Percentiles rank a stretch among this genome's conserved stretches.
phyloP scores from a whole-genome alignment of 805 yeast species.

The Dipodascus albidus region DNA sequence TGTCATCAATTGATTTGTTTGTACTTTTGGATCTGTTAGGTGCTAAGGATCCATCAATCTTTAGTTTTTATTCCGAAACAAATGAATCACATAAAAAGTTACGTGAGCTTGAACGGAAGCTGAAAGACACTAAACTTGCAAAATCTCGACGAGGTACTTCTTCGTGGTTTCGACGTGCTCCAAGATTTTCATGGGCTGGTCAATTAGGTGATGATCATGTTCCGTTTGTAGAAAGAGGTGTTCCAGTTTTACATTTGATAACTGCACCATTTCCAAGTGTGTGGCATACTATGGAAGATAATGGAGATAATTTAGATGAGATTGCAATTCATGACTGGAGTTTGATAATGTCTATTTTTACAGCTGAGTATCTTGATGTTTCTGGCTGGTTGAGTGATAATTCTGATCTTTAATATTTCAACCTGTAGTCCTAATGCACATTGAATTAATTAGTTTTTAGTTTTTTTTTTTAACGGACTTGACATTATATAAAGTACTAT shows the following conservation, averaged over 20 bases:
- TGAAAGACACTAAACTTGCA: constrained; percentile 12
- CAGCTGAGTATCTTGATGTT: constrained; percentile 23
- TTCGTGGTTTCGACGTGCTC: constrained; percentile 11
- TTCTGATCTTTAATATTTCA: not conserved
- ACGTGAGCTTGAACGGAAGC: constrained; percentile 26
- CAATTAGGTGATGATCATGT: constrained; percentile 40
- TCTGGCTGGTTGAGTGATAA: not conserved
- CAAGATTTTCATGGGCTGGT: constrained; percentile 14
- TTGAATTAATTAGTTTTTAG: too few species aligned
- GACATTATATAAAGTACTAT: too few species aligned
- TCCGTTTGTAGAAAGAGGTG: constrained; percentile 37
- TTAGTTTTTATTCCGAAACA: constrained; percentile 35
- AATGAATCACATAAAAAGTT: constrained; percentile 29
- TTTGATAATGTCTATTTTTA: constrained; percentile 30
- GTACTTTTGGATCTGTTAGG: constrained; percentile 44
- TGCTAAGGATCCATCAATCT: constrained; percentile 23
- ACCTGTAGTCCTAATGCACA: not conserved
- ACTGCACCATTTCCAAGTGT: constrained; percentile 38
- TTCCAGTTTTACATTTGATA: constrained; percentile 41
- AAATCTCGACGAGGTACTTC: not conserved
- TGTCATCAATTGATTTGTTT: constrained; percentile 32
- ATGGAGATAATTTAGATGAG: constrained; percentile 32
- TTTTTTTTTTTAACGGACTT: too few species aligned
- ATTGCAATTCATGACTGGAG: constrained; percentile 37
- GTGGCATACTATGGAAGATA: constrained; percentile 44